A percentile compares a stretch with the other conserved stretches of the same genome.
These are phyloP conservation scores for Colletotrichum sp. DNA, from an alignment of 2,329 filamentous ascomycete genomes.

Conservation along the genomic window DNA sequence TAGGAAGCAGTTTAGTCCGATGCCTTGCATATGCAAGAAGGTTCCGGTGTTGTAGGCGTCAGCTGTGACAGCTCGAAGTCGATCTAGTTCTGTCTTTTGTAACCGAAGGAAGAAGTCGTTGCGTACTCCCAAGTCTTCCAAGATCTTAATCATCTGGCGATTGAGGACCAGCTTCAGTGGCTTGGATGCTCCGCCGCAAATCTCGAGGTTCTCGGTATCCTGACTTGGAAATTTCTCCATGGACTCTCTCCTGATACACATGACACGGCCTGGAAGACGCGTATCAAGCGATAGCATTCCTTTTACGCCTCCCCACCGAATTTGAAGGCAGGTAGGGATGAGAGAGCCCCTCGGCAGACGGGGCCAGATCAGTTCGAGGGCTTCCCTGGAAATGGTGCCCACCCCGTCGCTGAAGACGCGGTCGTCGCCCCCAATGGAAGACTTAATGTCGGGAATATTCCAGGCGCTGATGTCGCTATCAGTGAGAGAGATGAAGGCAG, in stretches of 20 bases:
- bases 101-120: slow-evolving; percentile 65
- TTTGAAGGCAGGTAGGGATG: slow-evolving; percentile 73
- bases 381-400: slow-evolving; percentile 70
- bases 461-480: slow-evolving; percentile 36
- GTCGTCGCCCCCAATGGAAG: slow-evolving; percentile 36
- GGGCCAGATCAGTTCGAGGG: slow-evolving; percentile 66
- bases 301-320: slow-evolving; percentile 77
- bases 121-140: slow-evolving; percentile 76
- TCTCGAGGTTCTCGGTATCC: slow-evolving; percentile 64
- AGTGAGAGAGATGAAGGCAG: slow-evolving; percentile 60
- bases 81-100: slow-evolving; percentile 66
- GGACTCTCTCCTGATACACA: slow-evolving; percentile 69
- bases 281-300: slow-evolving; percentile 78
- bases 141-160: slow-evolving; percentile 81
- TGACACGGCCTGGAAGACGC: slow-evolving; percentile 57
- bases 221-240: slow-evolving; percentile 80
- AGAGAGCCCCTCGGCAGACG: slow-evolving; percentile 51
- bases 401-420: slow-evolving; percentile 81
- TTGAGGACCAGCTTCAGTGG: slow-evolving; percentile 77
- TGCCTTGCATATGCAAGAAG: slow-evolving; percentile 67
- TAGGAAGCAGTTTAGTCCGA: slow-evolving; percentile 66
- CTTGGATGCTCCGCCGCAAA: slow-evolving; percentile 72
- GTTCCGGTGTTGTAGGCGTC: slow-evolving; percentile 65
- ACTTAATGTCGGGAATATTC: slow-evolving; percentile 57
- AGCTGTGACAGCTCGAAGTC: slow-evolving; percentile 64